phyloP scores from a whole-genome alignment of 306 rosid genomes.

The Corylus avellana region DNA sequence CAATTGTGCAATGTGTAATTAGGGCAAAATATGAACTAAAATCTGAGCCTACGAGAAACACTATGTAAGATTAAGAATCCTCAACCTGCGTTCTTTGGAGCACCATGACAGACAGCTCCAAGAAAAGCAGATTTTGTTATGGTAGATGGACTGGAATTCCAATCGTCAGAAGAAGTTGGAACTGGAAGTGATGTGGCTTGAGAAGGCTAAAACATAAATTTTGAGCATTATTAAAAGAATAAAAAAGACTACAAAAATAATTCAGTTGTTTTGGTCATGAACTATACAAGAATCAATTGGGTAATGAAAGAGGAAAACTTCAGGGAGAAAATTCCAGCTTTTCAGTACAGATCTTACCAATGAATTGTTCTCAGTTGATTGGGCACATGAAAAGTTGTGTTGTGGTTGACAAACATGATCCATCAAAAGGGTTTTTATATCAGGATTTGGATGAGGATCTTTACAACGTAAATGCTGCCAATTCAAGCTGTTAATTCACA shows the following conservation, averaged over 20 bases:
- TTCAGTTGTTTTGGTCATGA: background rate
- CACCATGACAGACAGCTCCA: background rate
- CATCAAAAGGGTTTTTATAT: slow-evolving; percentile 15
- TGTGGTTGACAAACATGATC: slow-evolving; percentile 13
- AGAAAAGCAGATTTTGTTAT: background rate
- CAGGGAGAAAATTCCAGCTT: background rate
- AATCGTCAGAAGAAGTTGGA: background rate
- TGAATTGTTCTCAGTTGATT: slow-evolving; percentile 9
- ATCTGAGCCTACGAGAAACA: background rate
- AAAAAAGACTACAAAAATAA: background rate
- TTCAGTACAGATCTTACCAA: slow-evolving; percentile 5
- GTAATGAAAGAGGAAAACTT: background rate
- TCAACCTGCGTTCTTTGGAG: slow-evolving; percentile 2
- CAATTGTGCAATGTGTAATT: background rate
- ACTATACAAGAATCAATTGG: background rate
- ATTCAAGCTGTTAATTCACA: slow-evolving; percentile 32
- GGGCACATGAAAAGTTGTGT: background rate
- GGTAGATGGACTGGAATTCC: slow-evolving; percentile 1
- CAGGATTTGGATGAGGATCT: slow-evolving; percentile 4
- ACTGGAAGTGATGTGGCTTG: background rate
- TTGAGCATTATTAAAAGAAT: background rate
- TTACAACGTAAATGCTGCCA: slow-evolving; percentile 21
- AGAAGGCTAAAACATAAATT: background rate
- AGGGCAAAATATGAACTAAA: background rate
- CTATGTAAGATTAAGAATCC: slow-evolving; percentile 2